Percentiles rank a stretch among this genome's conserved stretches.
These are phyloP conservation scores for Lablab purpureus DNA, from an alignment of 306 rosid genomes.

Conservation along the genomic window DNA sequence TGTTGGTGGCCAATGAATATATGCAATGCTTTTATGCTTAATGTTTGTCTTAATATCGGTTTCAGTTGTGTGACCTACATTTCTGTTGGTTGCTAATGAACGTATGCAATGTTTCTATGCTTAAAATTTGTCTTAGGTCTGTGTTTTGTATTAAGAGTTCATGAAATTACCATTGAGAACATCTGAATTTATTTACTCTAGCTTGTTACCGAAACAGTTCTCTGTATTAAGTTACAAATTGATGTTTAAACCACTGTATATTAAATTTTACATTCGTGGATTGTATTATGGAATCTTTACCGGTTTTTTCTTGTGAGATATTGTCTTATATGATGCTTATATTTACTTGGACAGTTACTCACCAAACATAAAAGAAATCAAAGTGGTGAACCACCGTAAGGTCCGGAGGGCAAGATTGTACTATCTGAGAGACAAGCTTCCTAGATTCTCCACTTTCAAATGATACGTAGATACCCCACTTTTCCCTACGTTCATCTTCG, in stretches of 20 bases:
- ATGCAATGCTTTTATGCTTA: constrained; percentile 5
- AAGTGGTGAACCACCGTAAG: constrained; percentile 80
- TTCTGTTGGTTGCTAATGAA: background rate
- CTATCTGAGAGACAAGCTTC: constrained; percentile 94
- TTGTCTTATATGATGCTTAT: constrained; percentile 33
- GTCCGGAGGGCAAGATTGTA: constrained; percentile 92
- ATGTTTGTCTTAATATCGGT: background rate
- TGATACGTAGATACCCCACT: constrained; percentile 47
- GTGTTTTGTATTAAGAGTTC: background rate
- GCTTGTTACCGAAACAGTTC: constrained; percentile 17
- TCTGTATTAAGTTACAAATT: background rate
- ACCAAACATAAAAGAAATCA: constrained; percentile 90
- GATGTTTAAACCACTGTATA: background rate
- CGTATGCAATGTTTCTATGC: background rate
- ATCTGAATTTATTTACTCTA: constrained; percentile 3
- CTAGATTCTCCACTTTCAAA: constrained; percentile 93
- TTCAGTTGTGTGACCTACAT: background rate
- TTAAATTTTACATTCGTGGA: background rate
- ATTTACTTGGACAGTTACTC: constrained; percentile 74
- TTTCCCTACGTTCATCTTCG: constrained; percentile 40
- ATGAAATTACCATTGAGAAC: background rate
- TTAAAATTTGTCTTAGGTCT: constrained; percentile 4
- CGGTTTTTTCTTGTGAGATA: constrained; percentile 22
- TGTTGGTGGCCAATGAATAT: background rate
- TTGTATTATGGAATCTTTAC: background rate